Evolutionary conservation across 805 yeast species (phyloP).

Genomic region (Candida pseudofarinosa): DNA sequence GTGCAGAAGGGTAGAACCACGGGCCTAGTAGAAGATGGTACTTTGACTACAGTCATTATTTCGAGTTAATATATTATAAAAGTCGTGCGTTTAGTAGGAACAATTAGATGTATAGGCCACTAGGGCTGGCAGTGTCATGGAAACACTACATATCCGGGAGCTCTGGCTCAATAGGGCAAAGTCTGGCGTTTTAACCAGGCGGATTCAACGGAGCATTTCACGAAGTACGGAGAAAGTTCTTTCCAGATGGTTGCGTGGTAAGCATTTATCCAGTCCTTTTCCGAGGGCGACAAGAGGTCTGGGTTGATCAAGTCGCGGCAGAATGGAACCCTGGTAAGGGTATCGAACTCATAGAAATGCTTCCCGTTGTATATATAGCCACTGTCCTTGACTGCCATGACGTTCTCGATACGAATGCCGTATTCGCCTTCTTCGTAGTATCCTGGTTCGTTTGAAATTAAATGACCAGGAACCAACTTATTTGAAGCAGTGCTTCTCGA

Average conservation of each 20-base stretch:
- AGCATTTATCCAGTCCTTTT: constrained; percentile 61
- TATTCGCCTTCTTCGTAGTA: constrained; percentile 56
- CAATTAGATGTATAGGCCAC: no score
- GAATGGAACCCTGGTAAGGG: constrained; percentile 82
- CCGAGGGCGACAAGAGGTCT: constrained; percentile 52
- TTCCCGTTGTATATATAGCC: constrained; percentile 48
- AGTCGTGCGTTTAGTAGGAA: no score
- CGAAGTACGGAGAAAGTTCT: constrained; percentile 39
- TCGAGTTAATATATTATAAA: no score
- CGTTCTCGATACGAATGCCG: constrained; percentile 55
- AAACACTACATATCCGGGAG: no score
- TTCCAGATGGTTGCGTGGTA: constrained; percentile 61
- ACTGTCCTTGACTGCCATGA: constrained; percentile 44
- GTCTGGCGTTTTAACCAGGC: constrained; percentile 40
- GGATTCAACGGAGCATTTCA: constrained; percentile 33
- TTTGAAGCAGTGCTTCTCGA: constrained; percentile 47
- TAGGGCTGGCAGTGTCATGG: no score
- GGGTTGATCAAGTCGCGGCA: constrained; percentile 70
- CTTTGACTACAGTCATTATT: no score
- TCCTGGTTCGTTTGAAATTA: constrained; percentile 61
- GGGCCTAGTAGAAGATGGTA: no score
- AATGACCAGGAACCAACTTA: constrained; percentile 48
- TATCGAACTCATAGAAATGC: constrained; percentile 67
- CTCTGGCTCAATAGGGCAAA: neutral
- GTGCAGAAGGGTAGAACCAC: no score